Evolutionary conservation across 2,329 filamentous ascomycete genomes (phyloP).

Genomic region (Monilinia fructigena): DNA sequence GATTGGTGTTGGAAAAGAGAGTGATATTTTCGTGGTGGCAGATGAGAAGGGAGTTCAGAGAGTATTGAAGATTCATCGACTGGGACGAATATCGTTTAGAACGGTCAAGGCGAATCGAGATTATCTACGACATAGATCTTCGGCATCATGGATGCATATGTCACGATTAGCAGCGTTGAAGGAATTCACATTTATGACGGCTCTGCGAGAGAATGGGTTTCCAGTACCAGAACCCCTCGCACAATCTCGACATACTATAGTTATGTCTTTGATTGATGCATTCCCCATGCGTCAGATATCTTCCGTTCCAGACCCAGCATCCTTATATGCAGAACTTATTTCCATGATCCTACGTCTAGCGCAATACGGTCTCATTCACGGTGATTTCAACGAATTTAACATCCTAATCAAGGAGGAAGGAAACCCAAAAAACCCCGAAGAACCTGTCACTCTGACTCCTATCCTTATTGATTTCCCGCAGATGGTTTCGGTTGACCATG

Average conservation of each 20-base stretch:
- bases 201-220: conserved; percentile 78
- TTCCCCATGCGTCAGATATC: conserved; percentile 89
- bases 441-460: conserved; percentile 62
- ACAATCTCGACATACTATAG: conserved; percentile 90
- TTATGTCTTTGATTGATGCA: conserved; percentile 92
- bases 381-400: conserved; percentile 99
- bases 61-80: conserved; percentile 91
- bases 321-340: conserved; percentile 90
- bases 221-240: conserved; percentile 83
- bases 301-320: conserved; percentile 75
- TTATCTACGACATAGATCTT: conserved; percentile 79
- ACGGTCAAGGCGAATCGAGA: conserved; percentile 95
- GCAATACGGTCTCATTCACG: conserved; percentile 86
- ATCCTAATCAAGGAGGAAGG: conserved; percentile 81
- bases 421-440: conserved; percentile 43
- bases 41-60: conserved; percentile 72
- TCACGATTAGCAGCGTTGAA: conserved; percentile 89
- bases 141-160: conserved; percentile 97
- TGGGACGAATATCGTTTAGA: conserved; percentile 94
- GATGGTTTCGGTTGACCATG: conserved; percentile 93
- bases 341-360: conserved; percentile 81
- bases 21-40: conserved; percentile 92
- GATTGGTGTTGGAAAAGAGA: conserved; percentile 96
- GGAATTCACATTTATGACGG: conserved; percentile 93
- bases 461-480: conserved; percentile 97